phyloP scores from a whole-genome alignment of 768 basidiomycete genomes.

The Phanerochaete sordida region DNA sequence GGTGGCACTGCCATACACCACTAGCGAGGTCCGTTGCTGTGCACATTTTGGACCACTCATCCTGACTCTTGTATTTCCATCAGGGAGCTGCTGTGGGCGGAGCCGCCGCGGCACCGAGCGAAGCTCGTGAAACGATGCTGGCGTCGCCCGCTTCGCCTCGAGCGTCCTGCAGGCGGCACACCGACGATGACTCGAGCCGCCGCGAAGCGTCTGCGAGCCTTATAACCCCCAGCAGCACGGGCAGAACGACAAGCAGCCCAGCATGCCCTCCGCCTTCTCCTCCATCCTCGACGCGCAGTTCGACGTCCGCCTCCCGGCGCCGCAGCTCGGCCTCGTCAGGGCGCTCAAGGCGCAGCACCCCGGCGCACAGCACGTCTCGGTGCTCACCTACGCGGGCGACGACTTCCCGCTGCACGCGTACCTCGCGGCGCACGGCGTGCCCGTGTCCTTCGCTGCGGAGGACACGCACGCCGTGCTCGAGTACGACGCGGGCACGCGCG shows the following conservation, averaged over 20 bases:
- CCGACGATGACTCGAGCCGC: too few species aligned
- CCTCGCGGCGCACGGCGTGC: not conserved
- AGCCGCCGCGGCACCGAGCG: too few species aligned
- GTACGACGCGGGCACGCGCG: not conserved
- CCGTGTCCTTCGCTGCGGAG: not conserved
- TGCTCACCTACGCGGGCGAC: not conserved
- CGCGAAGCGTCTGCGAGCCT: too few species aligned
- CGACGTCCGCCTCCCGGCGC: not conserved
- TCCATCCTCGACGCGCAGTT: not conserved
- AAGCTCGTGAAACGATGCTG: too few species aligned
- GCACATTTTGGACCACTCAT: too few species aligned
- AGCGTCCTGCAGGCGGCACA: too few species aligned
- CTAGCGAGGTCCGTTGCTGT: too few species aligned
- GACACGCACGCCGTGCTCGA: constrained; percentile 2
- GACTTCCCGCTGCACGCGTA: constrained; percentile 1
- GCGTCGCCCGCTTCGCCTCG: too few species aligned
- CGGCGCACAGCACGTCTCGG: not conserved
- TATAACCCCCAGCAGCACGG: too few species aligned
- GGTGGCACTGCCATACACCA: too few species aligned
- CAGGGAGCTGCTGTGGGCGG: too few species aligned
- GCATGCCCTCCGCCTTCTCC: not conserved
- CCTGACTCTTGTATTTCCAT: too few species aligned
- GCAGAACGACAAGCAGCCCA: not conserved
- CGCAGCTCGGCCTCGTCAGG: constrained; percentile 10
- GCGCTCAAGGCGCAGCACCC: constrained; percentile 3